Percentiles rank a stretch among this genome's conserved stretches.
phyloP scores from a whole-genome alignment of 2,329 filamentous ascomycete genomes.

The Leptographium radiaticola region DNA sequence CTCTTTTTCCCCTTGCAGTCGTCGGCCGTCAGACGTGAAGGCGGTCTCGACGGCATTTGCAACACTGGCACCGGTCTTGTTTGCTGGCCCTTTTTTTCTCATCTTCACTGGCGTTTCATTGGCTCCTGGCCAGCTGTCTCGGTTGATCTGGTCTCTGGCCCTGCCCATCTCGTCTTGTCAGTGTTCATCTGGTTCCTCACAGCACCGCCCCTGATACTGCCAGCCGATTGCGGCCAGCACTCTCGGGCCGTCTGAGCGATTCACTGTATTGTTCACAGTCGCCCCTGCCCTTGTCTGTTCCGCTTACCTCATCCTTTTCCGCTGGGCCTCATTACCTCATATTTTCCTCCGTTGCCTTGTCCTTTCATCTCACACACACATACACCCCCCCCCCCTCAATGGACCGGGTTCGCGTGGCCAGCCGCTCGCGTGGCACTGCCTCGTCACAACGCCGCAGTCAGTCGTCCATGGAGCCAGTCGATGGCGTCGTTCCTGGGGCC shows the following conservation, averaged over 20 bases:
- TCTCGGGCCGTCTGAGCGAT: too few relatives aligned
- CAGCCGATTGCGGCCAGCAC: too few relatives aligned
- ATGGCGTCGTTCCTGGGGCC: background rate
- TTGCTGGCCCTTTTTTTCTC: too few relatives aligned
- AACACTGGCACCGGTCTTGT: too few relatives aligned
- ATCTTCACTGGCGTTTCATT: too few relatives aligned
- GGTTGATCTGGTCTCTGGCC: background rate
- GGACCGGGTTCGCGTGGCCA: slow-evolving; percentile 8
- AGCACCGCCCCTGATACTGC: too few relatives aligned
- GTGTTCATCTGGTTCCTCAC: background rate
- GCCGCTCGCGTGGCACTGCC: slow-evolving; percentile 11
- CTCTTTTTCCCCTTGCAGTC: too few relatives aligned
- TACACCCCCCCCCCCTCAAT: background rate
- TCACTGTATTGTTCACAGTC: too few relatives aligned
- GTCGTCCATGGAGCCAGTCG: background rate
- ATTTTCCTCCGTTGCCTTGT: background rate
- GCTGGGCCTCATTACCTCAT: background rate
- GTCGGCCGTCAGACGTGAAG: too few relatives aligned
- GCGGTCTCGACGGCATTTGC: too few relatives aligned
- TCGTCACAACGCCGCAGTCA: slow-evolving; percentile 8
- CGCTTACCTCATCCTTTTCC: background rate
- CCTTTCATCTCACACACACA: background rate
- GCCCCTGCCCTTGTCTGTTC: too few relatives aligned
- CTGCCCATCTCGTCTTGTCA: background rate
- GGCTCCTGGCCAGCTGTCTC: background rate